Conservation (phyloP, 139 green algal genomes). For the Diplosphaera chodatii region DNA sequence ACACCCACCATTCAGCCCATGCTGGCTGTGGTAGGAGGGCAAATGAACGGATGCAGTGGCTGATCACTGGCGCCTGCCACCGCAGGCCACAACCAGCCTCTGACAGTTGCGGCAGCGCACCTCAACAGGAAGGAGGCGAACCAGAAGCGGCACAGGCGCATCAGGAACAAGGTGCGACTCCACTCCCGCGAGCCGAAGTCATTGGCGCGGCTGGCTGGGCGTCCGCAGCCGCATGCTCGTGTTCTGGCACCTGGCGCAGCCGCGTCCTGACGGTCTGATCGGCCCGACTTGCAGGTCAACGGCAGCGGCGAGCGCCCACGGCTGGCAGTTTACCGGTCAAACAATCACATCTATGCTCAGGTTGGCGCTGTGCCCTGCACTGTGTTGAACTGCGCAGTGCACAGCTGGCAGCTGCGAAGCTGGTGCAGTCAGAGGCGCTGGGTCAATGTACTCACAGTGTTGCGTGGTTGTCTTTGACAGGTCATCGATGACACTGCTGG, state of each 20-base stretch:
- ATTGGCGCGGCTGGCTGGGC: no score
- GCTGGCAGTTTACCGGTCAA: slow-evolving; percentile 90
- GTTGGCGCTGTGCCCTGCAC: slow-evolving; percentile 34
- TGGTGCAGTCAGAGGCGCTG: not conserved
- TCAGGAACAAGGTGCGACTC: slow-evolving; percentile 56
- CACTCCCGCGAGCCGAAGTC: no score
- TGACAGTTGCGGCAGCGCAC: not conserved
- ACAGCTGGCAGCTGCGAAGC: no score
- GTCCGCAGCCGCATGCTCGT: no score
- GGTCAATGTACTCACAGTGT: not conserved
- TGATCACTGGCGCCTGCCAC: not conserved
- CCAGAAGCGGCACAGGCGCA: slow-evolving; percentile 51
- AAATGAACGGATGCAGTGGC: no score
- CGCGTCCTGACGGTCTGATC: no score
- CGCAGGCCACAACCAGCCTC: not conserved
- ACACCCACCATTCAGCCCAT: no score
- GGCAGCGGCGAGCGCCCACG: slow-evolving; percentile 86
- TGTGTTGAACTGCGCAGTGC: not conserved
- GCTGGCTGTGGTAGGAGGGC: no score
- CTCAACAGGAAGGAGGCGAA: slow-evolving; percentile 21
- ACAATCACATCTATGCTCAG: slow-evolving; percentile 97
- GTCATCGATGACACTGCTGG: slow-evolving; percentile 86
- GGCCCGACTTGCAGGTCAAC: slow-evolving; percentile 51
- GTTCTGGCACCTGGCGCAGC: no score
- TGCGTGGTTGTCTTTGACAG: slow-evolving; percentile 26